Conservation (phyloP, 352 stramenopile genomes). For the Thraustochytrium sp. region DNA sequence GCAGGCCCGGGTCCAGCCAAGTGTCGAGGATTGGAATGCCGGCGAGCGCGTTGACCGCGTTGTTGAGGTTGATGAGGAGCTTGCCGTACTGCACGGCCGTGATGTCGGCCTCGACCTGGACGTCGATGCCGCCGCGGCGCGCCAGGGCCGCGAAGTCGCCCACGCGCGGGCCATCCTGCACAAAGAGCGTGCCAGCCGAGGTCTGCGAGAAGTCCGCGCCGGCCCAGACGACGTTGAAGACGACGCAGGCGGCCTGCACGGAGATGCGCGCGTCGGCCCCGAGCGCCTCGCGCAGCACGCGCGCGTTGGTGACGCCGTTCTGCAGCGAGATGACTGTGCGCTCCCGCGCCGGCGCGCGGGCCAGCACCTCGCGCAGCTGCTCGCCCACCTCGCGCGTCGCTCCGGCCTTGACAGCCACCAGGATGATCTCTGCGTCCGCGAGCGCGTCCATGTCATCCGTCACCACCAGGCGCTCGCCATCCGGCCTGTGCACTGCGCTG, state of each 20-base stretch:
- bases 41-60: constrained; percentile 38
- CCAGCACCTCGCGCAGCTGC: background rate
- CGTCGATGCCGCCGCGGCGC: background rate
- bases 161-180: background rate
- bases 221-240: constrained; percentile 38
- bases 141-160: background rate
- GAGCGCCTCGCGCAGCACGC: background rate
- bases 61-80: constrained; percentile 43
- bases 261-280: background rate
- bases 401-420: constrained; percentile 32
- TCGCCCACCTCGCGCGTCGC: background rate
- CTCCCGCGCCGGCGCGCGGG: background rate
- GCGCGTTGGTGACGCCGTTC: constrained; percentile 34
- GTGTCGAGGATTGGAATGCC: constrained; percentile 5
- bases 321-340: constrained; percentile 11
- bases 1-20: background rate
- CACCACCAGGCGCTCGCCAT: background rate
- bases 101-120: background rate
- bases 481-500: background rate
- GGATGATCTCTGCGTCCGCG: constrained; percentile 24
- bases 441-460: background rate
- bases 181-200: background rate
- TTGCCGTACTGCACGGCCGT: constrained; percentile 23
- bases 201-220: background rate
- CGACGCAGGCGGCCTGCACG: background rate